Evolutionary conservation across 2,329 filamentous ascomycete genomes (phyloP).

Genomic region (Hypoxylon sp.): DNA sequence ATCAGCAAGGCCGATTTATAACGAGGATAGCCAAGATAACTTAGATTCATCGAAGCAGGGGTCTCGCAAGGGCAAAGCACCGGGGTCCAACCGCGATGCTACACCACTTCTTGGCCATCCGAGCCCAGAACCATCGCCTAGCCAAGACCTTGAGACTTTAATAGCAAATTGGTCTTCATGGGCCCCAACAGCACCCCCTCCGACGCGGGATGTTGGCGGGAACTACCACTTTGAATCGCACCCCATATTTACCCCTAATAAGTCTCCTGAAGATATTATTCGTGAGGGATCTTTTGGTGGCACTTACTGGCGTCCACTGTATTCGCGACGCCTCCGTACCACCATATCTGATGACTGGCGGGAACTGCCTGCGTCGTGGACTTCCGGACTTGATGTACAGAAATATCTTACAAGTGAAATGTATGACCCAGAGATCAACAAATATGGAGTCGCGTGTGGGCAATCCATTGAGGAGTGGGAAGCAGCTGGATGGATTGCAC

Average conservation of each 20-base stretch:
- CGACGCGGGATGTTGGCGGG: constrained; percentile 59
- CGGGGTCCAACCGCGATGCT: constrained; percentile 1
- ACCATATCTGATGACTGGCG: constrained; percentile 63
- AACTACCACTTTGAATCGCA: constrained; percentile 63
- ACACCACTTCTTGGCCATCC: neutral
- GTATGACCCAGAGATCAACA: constrained; percentile 67
- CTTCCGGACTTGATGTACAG: constrained; percentile 57
- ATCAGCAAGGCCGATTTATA: constrained; percentile 55
- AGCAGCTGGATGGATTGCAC: constrained; percentile 68
- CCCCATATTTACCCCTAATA: constrained; percentile 66
- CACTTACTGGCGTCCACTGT: constrained; percentile 65
- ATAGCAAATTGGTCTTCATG: constrained; percentile 61
- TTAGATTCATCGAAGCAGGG: constrained; percentile 1
- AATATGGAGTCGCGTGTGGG: constrained; percentile 66
- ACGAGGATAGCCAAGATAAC: constrained; percentile 53
- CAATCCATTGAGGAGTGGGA: constrained; percentile 71
- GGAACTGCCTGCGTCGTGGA: constrained; percentile 63
- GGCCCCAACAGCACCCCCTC: constrained; percentile 57
- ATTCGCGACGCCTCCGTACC: constrained; percentile 59
- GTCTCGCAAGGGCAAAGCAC: constrained; percentile 9
- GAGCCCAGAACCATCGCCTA: constrained; percentile 16
- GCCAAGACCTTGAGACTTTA: constrained; percentile 42
- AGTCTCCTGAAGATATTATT: constrained; percentile 66
- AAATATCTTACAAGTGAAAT: constrained; percentile 58
- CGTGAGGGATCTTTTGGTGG: constrained; percentile 68